phyloP scores from a whole-genome alignment of 805 yeast genomes.

The Suhomyces tanzawaensis region DNA sequence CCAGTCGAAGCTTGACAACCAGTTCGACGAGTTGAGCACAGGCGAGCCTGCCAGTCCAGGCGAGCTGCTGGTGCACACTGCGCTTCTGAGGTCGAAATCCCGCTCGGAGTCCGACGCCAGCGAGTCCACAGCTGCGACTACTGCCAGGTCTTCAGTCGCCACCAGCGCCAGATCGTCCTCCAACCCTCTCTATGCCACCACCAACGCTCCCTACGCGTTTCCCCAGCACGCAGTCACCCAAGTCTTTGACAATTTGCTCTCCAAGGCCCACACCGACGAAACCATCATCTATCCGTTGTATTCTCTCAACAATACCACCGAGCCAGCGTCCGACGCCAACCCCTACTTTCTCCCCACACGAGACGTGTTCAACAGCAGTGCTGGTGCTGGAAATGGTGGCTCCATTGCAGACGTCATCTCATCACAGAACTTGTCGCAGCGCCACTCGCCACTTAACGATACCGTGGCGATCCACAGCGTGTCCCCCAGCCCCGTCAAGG shows the following conservation, averaged over 20 bases:
- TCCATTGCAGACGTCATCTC: no score
- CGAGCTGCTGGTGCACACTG: no score
- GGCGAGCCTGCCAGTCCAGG: no score
- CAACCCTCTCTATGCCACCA: no score
- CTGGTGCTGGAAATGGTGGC: no score
- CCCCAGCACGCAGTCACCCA: slow-evolving; percentile 15
- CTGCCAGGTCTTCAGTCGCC: not conserved
- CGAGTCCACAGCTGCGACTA: no score
- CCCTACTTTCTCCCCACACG: not conserved
- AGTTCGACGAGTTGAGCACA: slow-evolving; percentile 6
- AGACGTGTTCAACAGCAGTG: not conserved
- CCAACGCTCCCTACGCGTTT: no score
- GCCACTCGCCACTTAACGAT: no score
- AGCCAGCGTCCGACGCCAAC: not conserved
- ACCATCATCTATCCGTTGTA: slow-evolving; percentile 41
- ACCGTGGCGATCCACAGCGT: no score
- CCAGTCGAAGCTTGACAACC: slow-evolving; percentile 14
- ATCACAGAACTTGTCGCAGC: no score
- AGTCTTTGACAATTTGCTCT: slow-evolving; percentile 33
- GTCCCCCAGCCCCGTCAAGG: not conserved
- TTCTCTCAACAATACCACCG: slow-evolving; percentile 14
- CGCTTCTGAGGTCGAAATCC: no score
- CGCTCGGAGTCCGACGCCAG: not conserved
- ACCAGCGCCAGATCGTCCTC: not conserved
- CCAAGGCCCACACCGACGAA: slow-evolving; percentile 19